These are phyloP conservation scores for Drechmeria coniospora DNA, from an alignment of 2,329 filamentous ascomycete species.

Conservation along the genomic window DNA sequence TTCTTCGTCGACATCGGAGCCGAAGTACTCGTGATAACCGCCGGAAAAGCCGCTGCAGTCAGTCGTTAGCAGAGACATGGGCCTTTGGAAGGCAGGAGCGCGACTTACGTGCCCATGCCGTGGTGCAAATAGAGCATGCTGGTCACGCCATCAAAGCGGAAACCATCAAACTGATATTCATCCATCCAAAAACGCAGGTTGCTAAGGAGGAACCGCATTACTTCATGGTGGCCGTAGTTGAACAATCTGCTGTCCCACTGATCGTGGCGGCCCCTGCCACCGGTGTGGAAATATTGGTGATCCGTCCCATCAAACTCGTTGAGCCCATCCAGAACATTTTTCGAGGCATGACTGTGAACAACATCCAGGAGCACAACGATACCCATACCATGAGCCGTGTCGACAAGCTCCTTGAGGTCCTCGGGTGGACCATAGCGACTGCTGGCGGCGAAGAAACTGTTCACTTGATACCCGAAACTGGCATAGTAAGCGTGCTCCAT, in stretches of 20 bases:
- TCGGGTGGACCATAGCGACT: slow-evolving; percentile 89
- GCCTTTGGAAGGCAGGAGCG: neutral
- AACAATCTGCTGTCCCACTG: slow-evolving; percentile 94
- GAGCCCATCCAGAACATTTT: slow-evolving; percentile 88
- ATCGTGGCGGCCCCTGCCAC: slow-evolving; percentile 71
- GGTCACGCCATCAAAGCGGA: slow-evolving; percentile 94
- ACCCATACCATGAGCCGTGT: slow-evolving; percentile 83
- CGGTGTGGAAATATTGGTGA: slow-evolving; percentile 89
- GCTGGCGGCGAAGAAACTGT: slow-evolving; percentile 96
- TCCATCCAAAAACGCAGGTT: slow-evolving; percentile 99
- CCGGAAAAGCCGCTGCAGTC: slow-evolving; percentile 71
- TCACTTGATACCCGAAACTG: slow-evolving; percentile 97
- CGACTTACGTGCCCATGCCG: slow-evolving; percentile 80
- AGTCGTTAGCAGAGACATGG: slow-evolving; percentile 3
- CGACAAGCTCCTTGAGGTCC: slow-evolving; percentile 90
- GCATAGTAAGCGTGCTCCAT: slow-evolving; percentile 99
- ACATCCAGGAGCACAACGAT: slow-evolving; percentile 87
- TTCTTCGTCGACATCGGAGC: slow-evolving; percentile 75
- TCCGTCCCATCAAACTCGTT: slow-evolving; percentile 95
- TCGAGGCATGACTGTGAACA: slow-evolving; percentile 94
- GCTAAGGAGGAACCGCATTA: slow-evolving; percentile 86
- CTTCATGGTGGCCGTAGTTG: slow-evolving; percentile 92
- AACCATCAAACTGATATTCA: slow-evolving; percentile 90
- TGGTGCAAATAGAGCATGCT: slow-evolving; percentile 97
- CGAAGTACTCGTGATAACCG: slow-evolving; percentile 97